phyloP scores from a whole-genome alignment of 495 filamentous ascomycete genomes.

The Bathelium albidoporum region DNA sequence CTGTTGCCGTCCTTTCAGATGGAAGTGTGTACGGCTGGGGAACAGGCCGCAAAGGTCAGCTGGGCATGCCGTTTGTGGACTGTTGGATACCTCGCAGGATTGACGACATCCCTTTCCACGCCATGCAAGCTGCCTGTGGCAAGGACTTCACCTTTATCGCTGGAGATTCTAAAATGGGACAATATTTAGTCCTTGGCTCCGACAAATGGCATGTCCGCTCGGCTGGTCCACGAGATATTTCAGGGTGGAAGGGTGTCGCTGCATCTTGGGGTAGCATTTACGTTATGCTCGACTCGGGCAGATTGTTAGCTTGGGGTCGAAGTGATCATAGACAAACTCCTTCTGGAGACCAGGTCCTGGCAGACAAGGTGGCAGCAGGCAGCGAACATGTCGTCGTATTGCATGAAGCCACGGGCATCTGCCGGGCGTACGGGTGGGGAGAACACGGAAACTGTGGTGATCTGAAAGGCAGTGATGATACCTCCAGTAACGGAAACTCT shows the following conservation, averaged over 20 bases:
- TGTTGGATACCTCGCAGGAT: slow-evolving; percentile 52
- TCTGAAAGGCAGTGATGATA: slow-evolving; percentile 49
- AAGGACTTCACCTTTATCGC: slow-evolving; percentile 70
- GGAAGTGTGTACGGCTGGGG: slow-evolving; percentile 87
- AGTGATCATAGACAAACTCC: slow-evolving; percentile 74
- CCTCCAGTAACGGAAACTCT: slow-evolving; percentile 51
- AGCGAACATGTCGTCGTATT: slow-evolving; percentile 78
- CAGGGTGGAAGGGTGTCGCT: slow-evolving; percentile 47
- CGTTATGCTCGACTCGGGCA: slow-evolving; percentile 48
- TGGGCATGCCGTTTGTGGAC: slow-evolving; percentile 44
- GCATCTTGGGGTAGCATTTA: slow-evolving; percentile 80
- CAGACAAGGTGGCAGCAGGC: slow-evolving; percentile 57
- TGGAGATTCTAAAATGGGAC: slow-evolving; percentile 41
- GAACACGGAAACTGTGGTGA: slow-evolving; percentile 94
- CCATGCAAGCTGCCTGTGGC: slow-evolving; percentile 58
- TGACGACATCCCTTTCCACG: slow-evolving; percentile 42
- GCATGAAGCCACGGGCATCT: slow-evolving; percentile 39
- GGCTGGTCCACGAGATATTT: slow-evolving; percentile 23
- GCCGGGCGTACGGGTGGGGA: slow-evolving; percentile 87
- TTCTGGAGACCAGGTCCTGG: slow-evolving; percentile 42
- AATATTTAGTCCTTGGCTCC: slow-evolving; percentile 53
- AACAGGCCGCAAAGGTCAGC: slow-evolving; percentile 68
- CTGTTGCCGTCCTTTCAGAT: slow-evolving; percentile 58
- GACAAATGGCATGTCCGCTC: slow-evolving; percentile 58
- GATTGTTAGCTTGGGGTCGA: slow-evolving; percentile 58